These are phyloP conservation scores for Nannochloropsis gaditana DNA, from an alignment of 108 stramenopile species.

Conservation along the genomic window DNA sequence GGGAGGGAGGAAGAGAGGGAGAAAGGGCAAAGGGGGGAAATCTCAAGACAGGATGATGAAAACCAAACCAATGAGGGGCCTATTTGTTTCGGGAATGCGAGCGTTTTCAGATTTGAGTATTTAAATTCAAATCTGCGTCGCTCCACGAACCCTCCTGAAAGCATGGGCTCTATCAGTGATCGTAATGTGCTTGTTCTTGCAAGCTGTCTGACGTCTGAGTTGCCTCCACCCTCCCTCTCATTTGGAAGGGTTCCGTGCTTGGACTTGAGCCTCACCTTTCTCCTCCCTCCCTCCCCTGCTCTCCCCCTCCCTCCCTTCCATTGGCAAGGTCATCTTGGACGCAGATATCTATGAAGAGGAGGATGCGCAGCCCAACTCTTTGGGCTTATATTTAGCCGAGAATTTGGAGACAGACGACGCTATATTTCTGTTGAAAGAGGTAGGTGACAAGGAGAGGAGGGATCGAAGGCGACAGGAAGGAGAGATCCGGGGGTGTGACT, in stretches of 20 bases:
- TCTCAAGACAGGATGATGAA: background rate
- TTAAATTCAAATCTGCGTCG: background rate
- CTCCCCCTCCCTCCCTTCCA: conserved; percentile 58
- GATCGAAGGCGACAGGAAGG: no score
- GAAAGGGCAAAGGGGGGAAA: background rate
- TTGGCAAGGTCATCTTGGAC: conserved; percentile 61
- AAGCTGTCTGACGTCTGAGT: background rate
- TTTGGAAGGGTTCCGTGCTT: background rate
- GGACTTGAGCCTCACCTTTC: background rate
- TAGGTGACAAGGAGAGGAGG: background rate
- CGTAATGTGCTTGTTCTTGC: background rate
- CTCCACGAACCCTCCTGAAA: conserved; percentile 2
- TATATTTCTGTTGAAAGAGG: conserved; percentile 12
- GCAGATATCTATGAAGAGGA: conserved; percentile 88
- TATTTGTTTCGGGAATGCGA: conserved; percentile 20
- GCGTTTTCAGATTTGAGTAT: background rate
- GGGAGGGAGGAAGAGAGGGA: background rate
- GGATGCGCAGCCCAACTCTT: conserved; percentile 56
- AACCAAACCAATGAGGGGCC: background rate
- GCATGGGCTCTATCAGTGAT: conserved; percentile 7
- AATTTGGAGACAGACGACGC: background rate
- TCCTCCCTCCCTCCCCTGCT: conserved; percentile 39
- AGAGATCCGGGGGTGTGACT: no score
- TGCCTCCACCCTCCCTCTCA: background rate
- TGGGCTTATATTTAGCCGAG: background rate